These are phyloP conservation scores for Colletotrichum abscissum DNA, from an alignment of 2,329 filamentous ascomycete species.

Conservation along the genomic window DNA sequence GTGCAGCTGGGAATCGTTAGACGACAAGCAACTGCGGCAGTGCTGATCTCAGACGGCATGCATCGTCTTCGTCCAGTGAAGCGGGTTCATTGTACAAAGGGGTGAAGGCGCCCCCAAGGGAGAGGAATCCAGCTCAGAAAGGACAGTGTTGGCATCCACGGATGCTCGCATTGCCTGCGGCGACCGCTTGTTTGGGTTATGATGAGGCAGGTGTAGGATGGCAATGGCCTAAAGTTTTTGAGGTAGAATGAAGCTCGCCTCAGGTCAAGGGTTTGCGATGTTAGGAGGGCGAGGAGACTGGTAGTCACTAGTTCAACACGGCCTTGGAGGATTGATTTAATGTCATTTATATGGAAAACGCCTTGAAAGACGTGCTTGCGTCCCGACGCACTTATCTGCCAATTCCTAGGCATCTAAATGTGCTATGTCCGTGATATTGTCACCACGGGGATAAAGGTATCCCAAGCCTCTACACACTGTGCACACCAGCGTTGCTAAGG, in stretches of 20 bases:
- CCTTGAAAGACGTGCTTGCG: not conserved
- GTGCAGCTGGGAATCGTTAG: constrained; percentile 23
- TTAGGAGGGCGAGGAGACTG: constrained; percentile 19
- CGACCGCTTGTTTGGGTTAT: constrained; percentile 25
- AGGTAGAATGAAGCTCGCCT: constrained; percentile 16
- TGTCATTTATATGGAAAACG: constrained; percentile 11
- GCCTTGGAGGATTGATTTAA: constrained; percentile 29
- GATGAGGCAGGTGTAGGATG: constrained; percentile 32
- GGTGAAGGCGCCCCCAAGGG: constrained; percentile 6
- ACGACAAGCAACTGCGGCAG: constrained; percentile 13
- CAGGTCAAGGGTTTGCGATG: constrained; percentile 20
- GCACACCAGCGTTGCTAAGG: fast-evolving
- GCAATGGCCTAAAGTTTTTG: constrained; percentile 7
- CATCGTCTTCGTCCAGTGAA: constrained; percentile 10
- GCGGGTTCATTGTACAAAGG: constrained; percentile 31
- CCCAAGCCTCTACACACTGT: not conserved
- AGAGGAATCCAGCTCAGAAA: constrained; percentile 11
- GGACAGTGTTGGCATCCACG: constrained; percentile 3
- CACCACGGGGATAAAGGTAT: not conserved
- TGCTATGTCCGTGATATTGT: not conserved
- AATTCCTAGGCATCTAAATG: not conserved
- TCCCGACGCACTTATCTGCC: not conserved
- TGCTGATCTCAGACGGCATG: constrained; percentile 12
- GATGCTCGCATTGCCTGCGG: constrained; percentile 13
- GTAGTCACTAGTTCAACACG: constrained; percentile 30